Evolutionary conservation across 2,329 filamentous ascomycete genomes (phyloP).

Genomic region (Coniella vitis): DNA sequence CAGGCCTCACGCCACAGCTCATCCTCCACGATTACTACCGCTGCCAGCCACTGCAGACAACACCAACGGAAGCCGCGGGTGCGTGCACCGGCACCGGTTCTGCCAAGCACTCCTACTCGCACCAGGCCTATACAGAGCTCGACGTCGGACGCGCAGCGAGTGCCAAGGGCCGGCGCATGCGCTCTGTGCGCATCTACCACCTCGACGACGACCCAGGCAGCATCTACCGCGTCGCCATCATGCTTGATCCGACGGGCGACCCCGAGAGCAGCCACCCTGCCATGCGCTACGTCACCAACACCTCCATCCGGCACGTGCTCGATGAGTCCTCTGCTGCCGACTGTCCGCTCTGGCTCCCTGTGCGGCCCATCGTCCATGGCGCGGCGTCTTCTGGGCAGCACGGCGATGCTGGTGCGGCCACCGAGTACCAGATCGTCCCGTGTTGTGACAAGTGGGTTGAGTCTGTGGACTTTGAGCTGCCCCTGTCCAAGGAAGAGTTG

Average conservation of each 20-base stretch:
- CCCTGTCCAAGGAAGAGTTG: conserved; percentile 11
- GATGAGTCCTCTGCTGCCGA: conserved; percentile 7
- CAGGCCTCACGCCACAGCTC: conserved; percentile 7
- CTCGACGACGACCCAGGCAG: conserved; percentile 8
- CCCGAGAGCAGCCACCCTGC: neutral
- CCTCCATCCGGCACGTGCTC: conserved; percentile 13
- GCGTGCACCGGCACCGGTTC: too few species aligned
- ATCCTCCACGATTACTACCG: conserved; percentile 10
- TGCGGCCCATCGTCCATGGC: neutral
- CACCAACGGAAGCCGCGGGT: too few species aligned
- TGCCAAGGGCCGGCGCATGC: conserved; percentile 4
- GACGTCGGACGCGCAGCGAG: conserved; percentile 8
- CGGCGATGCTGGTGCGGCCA: neutral
- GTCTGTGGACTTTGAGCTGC: conserved; percentile 3
- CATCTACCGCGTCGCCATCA: conserved; percentile 10
- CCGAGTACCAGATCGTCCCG: conserved; percentile 6
- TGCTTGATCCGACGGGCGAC: neutral
- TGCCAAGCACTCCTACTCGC: too few species aligned
- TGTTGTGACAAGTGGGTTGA: conserved; percentile 12
- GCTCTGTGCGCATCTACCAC: conserved; percentile 7
- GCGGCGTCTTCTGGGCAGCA: neutral
- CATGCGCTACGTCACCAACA: conserved; percentile 11
- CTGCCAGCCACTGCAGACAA: neutral
- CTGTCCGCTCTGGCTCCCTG: conserved; percentile 13
- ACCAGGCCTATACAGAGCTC: conserved; percentile 3